Percentiles rank a stretch among this genome's conserved stretches.
Conservation (phyloP, 2,329 filamentous ascomycete species). For the Aspergillus costaricaensis region DNA sequence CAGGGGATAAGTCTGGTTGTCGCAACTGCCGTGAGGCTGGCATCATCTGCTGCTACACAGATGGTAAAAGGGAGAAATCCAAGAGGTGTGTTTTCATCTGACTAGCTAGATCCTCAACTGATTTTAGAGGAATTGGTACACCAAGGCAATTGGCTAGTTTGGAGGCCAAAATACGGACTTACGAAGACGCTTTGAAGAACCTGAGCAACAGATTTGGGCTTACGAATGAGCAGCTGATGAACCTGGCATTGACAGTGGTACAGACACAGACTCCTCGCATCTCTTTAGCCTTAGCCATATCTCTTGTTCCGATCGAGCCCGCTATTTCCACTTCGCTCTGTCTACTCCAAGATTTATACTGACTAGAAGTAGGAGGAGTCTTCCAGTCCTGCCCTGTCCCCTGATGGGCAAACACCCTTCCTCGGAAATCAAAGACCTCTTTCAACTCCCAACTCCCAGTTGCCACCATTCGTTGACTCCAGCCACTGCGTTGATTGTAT, state of each 20-base stretch:
- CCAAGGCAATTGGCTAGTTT: slow-evolving; percentile 44
- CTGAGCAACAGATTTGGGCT: slow-evolving; percentile 39
- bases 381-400: slow-evolving; percentile 25
- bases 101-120: neutral
- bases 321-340: neutral
- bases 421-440: neutral
- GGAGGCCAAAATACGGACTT: slow-evolving; percentile 45
- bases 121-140: neutral
- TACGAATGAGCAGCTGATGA: slow-evolving; percentile 40
- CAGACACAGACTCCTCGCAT: slow-evolving; percentile 8
- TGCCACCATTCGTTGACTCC: slow-evolving; percentile 7
- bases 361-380: slow-evolving; percentile 24
- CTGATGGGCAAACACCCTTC: slow-evolving; percentile 1
- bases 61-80: slow-evolving; percentile 49
- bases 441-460: neutral
- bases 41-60: slow-evolving; percentile 48
- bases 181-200: slow-evolving; percentile 42
- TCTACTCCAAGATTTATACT: slow-evolving; percentile 15
- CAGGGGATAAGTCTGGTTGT: slow-evolving; percentile 47
- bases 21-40: slow-evolving; percentile 47
- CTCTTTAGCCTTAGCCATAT: too few relatives aligned
- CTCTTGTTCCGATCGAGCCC: too few relatives aligned
- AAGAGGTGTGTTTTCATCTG: slow-evolving; percentile 39
- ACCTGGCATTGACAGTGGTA: slow-evolving; percentile 36
- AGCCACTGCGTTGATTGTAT: slow-evolving; percentile 40